These are phyloP conservation scores for Gyromitra esculenta DNA, from an alignment of 2,329 filamentous ascomycete genomes.

Conservation along the genomic window DNA sequence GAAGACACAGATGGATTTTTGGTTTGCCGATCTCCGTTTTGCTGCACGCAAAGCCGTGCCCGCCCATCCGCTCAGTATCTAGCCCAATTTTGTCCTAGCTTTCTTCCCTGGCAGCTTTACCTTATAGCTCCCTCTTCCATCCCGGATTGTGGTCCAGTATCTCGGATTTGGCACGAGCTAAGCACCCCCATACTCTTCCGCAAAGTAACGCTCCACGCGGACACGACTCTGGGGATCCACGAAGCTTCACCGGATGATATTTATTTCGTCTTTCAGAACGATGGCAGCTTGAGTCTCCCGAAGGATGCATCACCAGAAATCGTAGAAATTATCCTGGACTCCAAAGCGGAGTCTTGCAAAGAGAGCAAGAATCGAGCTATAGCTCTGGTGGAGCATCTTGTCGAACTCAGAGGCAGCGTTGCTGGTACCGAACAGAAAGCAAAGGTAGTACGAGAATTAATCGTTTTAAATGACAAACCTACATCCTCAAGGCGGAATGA, in stretches of 20 bases:
- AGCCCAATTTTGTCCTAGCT: constrained; percentile 2
- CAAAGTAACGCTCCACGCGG: constrained; percentile 20
- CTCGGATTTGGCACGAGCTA: constrained; percentile 20
- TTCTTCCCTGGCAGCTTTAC: constrained; percentile 12
- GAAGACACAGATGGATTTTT: background rate
- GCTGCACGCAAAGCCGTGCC: background rate
- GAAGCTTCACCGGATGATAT: constrained; percentile 17
- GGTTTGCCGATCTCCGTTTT: background rate
- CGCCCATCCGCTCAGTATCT: constrained; percentile 3
- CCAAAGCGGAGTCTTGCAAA: constrained; percentile 11
- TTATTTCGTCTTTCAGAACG: constrained; percentile 12
- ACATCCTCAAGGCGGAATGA: constrained; percentile 3
- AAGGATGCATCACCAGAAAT: background rate
- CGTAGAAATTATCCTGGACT: constrained; percentile 16
- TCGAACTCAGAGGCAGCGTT: background rate
- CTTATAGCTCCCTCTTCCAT: constrained; percentile 24
- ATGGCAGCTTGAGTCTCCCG: constrained; percentile 4
- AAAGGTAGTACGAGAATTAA: constrained; percentile 14
- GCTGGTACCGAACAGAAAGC: constrained; percentile 9
- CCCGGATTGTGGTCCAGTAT: constrained; percentile 13
- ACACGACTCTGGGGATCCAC: constrained; percentile 6
- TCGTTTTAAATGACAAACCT: constrained; percentile 17
- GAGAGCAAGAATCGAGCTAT: constrained; percentile 14
- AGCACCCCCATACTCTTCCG: constrained; percentile 24
- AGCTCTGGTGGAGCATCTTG: constrained; percentile 18